These are phyloP conservation scores for Heimioporus sp. DNA, from an alignment of 768 basidiomycete genomes.

Conservation along the genomic window DNA sequence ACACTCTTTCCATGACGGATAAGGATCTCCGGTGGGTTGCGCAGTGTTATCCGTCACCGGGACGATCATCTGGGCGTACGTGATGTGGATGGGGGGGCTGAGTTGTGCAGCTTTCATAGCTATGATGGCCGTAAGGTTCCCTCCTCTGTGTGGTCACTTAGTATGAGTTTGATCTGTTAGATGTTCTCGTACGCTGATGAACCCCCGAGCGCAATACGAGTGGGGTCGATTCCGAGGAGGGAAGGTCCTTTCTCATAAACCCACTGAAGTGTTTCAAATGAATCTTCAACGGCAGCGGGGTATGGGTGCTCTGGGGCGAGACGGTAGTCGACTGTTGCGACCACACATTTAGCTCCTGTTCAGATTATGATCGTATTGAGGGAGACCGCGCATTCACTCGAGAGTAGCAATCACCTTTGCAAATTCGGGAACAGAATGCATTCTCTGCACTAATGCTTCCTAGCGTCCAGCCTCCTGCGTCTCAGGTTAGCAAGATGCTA, in stretches of 20 bases:
- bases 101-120: conserved; percentile 59
- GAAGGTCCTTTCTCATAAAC: conserved; percentile 39
- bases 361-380: neutral
- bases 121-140: conserved; percentile 67
- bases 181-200: conserved; percentile 54
- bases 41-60: conserved; percentile 79
- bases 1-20: conserved; percentile 59
- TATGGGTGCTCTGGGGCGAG: conserved; percentile 35
- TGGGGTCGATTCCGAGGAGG: conserved; percentile 47
- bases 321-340: conserved; percentile 33
- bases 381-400: neutral
- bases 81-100: conserved; percentile 48
- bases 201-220: conserved; percentile 65
- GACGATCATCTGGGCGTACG: conserved; percentile 67
- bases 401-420: conserved; percentile 20
- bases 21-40: conserved; percentile 32
- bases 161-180: neutral
- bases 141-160: conserved; percentile 49
- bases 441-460: conserved; percentile 63
- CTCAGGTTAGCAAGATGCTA: neutral
- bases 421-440: conserved; percentile 44
- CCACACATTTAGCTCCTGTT: conserved; percentile 33
- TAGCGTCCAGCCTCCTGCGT: conserved; percentile 72
- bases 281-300: conserved; percentile 33
- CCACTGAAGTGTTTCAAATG: conserved; percentile 37